Percentiles rank a stretch among this genome's conserved stretches.
These are phyloP conservation scores for Solanum arcanum DNA, from an alignment of 257 asterid species.

Conservation along the genomic window DNA sequence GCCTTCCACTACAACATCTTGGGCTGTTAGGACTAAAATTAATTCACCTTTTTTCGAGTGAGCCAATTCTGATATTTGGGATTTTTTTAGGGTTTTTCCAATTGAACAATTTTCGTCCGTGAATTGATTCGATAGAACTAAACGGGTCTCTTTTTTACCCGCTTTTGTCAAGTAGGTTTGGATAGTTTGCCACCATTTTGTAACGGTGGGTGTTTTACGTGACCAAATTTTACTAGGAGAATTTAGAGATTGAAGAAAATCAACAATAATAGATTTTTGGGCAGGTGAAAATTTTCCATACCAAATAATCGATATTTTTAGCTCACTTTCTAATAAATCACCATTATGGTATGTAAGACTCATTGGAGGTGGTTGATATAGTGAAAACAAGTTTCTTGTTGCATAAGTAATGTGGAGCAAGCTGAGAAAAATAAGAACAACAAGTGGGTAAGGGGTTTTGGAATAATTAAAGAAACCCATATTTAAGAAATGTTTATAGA, in stretches of 20 bases:
- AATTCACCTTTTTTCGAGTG: constrained; percentile 33
- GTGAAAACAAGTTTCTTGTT: constrained; percentile 3
- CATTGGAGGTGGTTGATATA: constrained; percentile 17
- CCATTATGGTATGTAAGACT: constrained; percentile 49
- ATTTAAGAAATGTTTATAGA: not conserved
- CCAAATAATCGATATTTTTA: constrained; percentile 54
- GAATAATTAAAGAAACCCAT: not conserved
- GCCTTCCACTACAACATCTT: constrained; percentile 45
- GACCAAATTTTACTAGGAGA: constrained; percentile 8
- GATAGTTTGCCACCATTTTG: constrained; percentile 56
- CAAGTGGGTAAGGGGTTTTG: not conserved
- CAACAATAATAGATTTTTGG: constrained; percentile 52
- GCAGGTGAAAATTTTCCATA: constrained; percentile 59
- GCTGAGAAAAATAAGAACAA: constrained; percentile 3
- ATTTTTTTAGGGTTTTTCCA: constrained; percentile 42
- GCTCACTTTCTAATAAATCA: constrained; percentile 38
- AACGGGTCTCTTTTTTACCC: constrained; percentile 23
- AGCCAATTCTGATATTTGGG: constrained; percentile 33
- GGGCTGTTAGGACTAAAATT: constrained; percentile 44
- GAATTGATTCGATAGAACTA: constrained; percentile 31
- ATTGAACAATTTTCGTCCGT: constrained; percentile 25
- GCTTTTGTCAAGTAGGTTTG: constrained; percentile 48
- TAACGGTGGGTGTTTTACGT: constrained; percentile 32
- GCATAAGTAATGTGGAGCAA: not conserved
- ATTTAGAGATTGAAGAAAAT: constrained; percentile 46